These are phyloP conservation scores for Aspergillus sp. DNA, from an alignment of 2,329 filamentous ascomycete species.

Conservation along the genomic window DNA sequence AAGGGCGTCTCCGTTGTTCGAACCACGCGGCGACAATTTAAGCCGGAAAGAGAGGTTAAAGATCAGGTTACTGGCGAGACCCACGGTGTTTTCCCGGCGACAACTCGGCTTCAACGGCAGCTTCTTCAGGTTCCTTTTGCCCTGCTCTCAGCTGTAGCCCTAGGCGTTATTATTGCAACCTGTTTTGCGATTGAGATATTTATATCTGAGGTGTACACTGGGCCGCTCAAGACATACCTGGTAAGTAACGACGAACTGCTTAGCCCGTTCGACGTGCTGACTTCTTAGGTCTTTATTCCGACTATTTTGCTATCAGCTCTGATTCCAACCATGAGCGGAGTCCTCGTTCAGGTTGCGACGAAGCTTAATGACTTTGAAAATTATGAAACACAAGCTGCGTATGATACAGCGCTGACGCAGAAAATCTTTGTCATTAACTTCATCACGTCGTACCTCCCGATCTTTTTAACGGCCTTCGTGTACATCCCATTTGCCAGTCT, in stretches of 20 bases:
- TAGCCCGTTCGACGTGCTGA: slow-evolving; percentile 13
- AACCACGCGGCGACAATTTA: slow-evolving; percentile 73
- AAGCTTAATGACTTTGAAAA: slow-evolving; percentile 83
- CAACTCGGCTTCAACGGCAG: slow-evolving; percentile 76
- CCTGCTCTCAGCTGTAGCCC: slow-evolving; percentile 66
- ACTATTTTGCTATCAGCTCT: slow-evolving; percentile 80
- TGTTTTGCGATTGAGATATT: slow-evolving; percentile 97
- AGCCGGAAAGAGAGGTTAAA: slow-evolving; percentile 71
- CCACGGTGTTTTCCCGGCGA: slow-evolving; percentile 72
- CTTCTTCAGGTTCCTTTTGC: slow-evolving; percentile 88
- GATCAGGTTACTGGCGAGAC: slow-evolving; percentile 84
- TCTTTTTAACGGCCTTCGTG: slow-evolving; percentile 88
- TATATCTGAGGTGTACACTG: slow-evolving; percentile 90
- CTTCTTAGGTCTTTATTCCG: slow-evolving; percentile 73
- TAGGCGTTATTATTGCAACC: slow-evolving; percentile 83
- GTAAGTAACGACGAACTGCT: slow-evolving; percentile 48
- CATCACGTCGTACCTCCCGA: slow-evolving; percentile 89
- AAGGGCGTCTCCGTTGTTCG: slow-evolving; percentile 82
- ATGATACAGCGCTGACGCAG: slow-evolving; percentile 80
- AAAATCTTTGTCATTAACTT: slow-evolving; percentile 99
- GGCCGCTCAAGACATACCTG: slow-evolving; percentile 81
- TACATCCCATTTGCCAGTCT: slow-evolving; percentile 89
- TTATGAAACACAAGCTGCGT: slow-evolving; percentile 82
- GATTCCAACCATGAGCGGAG: slow-evolving; percentile 74
- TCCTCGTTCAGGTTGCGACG: slow-evolving; percentile 80